Percentiles rank a stretch among this genome's conserved stretches.
phyloP scores from a whole-genome alignment of 2,329 filamentous ascomycete genomes.

The Zalaria obscura region DNA sequence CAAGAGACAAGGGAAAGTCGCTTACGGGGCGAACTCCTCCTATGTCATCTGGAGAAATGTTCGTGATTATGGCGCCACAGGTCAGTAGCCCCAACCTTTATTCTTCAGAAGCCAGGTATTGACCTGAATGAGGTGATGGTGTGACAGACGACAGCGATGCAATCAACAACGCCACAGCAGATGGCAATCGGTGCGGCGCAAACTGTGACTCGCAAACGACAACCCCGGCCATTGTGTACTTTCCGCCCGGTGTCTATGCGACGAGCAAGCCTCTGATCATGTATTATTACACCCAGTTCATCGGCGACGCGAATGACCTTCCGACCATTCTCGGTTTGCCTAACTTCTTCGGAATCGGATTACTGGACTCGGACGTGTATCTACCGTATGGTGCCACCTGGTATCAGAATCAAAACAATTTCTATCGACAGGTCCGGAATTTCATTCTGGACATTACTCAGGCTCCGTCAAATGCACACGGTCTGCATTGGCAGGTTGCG shows the following conservation, averaged over 20 bases:
- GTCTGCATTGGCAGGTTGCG: slow-evolving; percentile 55
- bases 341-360: slow-evolving; percentile 17
- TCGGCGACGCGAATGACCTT: slow-evolving; percentile 10
- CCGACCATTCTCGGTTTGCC: slow-evolving; percentile 12
- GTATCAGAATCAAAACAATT: slow-evolving; percentile 25
- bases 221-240: slow-evolving; percentile 43
- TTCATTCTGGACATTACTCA: slow-evolving; percentile 37
- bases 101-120: too few relatives aligned
- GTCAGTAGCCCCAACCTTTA: slow-evolving; percentile 8
- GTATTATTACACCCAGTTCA: slow-evolving; percentile 13
- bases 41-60: slow-evolving; percentile 31
- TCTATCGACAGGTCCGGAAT: slow-evolving; percentile 45
- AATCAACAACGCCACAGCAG: slow-evolving; percentile 18
- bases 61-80: slow-evolving; percentile 26
- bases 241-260: slow-evolving; percentile 44
- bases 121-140: slow-evolving; percentile 11
- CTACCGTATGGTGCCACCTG: slow-evolving; percentile 16
- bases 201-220: slow-evolving; percentile 11
- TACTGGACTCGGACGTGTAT: slow-evolving; percentile 19
- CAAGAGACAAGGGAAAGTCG: slow-evolving; percentile 24
- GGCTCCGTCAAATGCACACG: slow-evolving; percentile 19
- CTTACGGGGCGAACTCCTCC: slow-evolving; percentile 20
- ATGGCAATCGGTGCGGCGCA: slow-evolving; percentile 15
- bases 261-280: slow-evolving; percentile 14
- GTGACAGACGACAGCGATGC: slow-evolving; percentile 16